Base-by-base conservation (phyloP, 169 alveolate species). In the Plasmodium malariae region DNA sequence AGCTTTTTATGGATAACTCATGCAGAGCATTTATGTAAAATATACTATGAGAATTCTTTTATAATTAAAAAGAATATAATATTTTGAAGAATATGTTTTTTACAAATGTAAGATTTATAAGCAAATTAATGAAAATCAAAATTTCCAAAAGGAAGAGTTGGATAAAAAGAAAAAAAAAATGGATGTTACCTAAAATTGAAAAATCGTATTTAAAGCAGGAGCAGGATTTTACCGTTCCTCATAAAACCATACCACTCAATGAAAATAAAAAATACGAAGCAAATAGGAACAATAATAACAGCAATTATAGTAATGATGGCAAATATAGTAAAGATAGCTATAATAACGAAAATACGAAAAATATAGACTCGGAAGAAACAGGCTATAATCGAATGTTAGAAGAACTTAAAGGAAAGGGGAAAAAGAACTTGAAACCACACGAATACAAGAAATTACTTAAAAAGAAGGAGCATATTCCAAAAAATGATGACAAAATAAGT, bases 121-220 rank as follows among this genome's bases (percentile, higher is more conserved):
- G 90, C 68, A 80, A 80, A 40, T 55, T 49, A 49, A 71, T 59
- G 36, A 80, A 69, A 80, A 57, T n/a, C 24, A 80, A 80, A 80
- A 65, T 80, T 34, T 49, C 67, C n/a, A 80, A 65, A 32, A 49
- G 90, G 30, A 80, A 57, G 55, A 51, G 83, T n/a, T 80, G 90
- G 90, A 55, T 80, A 2, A 80, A 80, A 69, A 68, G 90, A 57
- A 80, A 80, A 65, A 80, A 80, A 67, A 63, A 80, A 80, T 80
- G 90, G 90, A 67, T 67, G 80, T 57, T 80, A 37, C 90, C 90
- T 6, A 80, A 55, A 55, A 83, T 80, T 45, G 90, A 80, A 37
- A 80, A 80, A 34, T 80, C 90, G n/a, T 80, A 80, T 57, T 70
- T 80, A 69, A 80, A 80, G 24, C 90, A 80, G 63, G 90, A 80